Conservation (phyloP, 768 basidiomycete genomes). For the Daedaleopsis sinensis region DNA sequence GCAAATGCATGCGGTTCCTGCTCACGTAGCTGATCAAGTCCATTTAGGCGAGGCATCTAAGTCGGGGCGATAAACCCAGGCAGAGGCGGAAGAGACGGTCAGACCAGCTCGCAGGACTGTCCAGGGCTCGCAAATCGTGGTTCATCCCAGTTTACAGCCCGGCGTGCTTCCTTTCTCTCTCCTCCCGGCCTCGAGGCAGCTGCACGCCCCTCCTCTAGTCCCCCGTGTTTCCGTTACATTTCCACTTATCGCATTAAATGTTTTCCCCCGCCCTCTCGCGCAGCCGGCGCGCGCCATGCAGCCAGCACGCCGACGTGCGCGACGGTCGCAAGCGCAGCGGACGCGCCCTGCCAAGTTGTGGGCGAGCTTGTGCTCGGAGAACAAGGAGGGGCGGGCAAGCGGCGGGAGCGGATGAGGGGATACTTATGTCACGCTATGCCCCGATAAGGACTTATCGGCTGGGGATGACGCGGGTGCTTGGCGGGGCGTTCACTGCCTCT, state of each 20-base stretch:
- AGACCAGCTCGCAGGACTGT: conserved; percentile 23
- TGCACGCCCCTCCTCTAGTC: conserved; percentile 21
- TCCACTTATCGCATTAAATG: conserved; percentile 4
- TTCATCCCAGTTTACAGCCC: conserved; percentile 21
- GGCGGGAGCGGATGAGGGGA: neutral
- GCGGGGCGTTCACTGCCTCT: conserved; percentile 10
- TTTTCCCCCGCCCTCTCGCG: neutral
- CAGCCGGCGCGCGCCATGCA: neutral
- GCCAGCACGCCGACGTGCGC: too few species aligned
- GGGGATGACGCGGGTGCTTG: conserved; percentile 17
- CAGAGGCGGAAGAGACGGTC: conserved; percentile 21
- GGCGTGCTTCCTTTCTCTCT: conserved; percentile 31
- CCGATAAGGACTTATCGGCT: conserved; percentile 15
- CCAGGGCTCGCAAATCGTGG: conserved; percentile 22
- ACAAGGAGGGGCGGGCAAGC: conserved; percentile 8
- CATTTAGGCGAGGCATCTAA: conserved; percentile 36
- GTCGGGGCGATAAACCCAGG: conserved; percentile 27
- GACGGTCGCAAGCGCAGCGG: neutral
- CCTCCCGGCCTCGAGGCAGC: conserved; percentile 35
- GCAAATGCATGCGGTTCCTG: conserved; percentile 43
- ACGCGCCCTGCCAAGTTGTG: neutral
- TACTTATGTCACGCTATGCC: conserved; percentile 8
- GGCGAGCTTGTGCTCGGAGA: conserved; percentile 4
- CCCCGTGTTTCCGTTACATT: conserved; percentile 5
- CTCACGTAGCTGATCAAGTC: conserved; percentile 43